A percentile compares a stretch with the other conserved stretches of the same genome.
phyloP scores from a whole-genome alignment of 2,329 filamentous ascomycete species.

The Ophiosphaerella narmari region DNA sequence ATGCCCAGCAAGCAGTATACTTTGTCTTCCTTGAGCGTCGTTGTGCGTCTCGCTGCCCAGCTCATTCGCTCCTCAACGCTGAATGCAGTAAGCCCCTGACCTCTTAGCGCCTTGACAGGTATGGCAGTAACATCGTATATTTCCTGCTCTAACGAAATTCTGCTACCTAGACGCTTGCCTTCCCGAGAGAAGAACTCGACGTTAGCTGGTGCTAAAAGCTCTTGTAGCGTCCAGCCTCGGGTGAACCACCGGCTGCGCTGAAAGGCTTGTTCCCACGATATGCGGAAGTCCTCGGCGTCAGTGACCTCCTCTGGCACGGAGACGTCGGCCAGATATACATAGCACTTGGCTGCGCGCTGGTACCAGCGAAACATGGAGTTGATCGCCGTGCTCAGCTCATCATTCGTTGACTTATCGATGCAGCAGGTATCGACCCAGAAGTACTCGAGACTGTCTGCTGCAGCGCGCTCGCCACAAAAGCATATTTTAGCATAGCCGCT shows the following conservation, averaged over 20 bases:
- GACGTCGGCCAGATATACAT: background rate
- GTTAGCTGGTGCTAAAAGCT: conserved; percentile 14
- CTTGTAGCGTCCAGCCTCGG: conserved; percentile 4
- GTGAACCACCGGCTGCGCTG: background rate
- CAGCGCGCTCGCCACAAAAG: no score
- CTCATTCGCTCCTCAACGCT: conserved; percentile 25
- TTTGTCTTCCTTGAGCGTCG: conserved; percentile 25
- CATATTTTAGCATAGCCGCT: background rate
- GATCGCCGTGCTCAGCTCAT: background rate
- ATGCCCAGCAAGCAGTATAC: conserved; percentile 30
- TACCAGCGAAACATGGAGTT: background rate
- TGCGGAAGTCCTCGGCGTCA: no score
- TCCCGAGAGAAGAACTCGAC: conserved; percentile 24
- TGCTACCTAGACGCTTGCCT: conserved; percentile 12
- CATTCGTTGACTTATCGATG: background rate
- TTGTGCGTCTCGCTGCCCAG: conserved; percentile 29
- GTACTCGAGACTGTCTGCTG: no score
- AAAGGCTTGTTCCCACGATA: no score
- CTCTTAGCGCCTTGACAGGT: conserved; percentile 6
- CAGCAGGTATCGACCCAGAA: background rate
- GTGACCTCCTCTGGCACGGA: background rate
- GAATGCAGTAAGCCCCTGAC: background rate
- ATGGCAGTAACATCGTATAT: conserved; percentile 18
- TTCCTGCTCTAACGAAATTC: conserved; percentile 9
- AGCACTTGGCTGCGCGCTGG: background rate